Evolutionary conservation across 257 asterid species (phyloP).

Genomic region (Handroanthus guayacan): DNA sequence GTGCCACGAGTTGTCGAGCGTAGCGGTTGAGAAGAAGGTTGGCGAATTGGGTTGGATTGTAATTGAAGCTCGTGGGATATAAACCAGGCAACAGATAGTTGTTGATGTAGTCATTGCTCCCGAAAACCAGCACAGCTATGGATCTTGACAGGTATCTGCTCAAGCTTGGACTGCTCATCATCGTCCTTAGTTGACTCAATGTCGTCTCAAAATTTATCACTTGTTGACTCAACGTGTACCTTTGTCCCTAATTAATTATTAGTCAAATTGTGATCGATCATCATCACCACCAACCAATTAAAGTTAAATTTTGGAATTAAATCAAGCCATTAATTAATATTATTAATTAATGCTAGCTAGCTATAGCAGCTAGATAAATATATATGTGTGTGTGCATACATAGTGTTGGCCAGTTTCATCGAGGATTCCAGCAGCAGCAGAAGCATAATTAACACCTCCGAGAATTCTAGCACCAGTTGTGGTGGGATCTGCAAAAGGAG

Average conservation of each 20-base stretch:
- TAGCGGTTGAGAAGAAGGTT: conserved; percentile 74
- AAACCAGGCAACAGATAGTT: conserved; percentile 77
- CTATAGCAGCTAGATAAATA: no score
- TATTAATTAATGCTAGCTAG: no score
- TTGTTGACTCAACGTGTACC: conserved; percentile 78
- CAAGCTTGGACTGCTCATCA: conserved; percentile 53
- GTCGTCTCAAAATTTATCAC: conserved; percentile 82
- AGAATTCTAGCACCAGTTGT: conserved; percentile 67
- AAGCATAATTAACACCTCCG: conserved; percentile 88
- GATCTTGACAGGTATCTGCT: conserved; percentile 59
- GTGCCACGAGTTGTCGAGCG: conserved; percentile 76
- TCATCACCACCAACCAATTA: not conserved
- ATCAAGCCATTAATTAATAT: no score
- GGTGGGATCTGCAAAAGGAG: conserved; percentile 79
- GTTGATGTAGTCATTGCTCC: conserved; percentile 97
- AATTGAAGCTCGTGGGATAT: conserved; percentile 71
- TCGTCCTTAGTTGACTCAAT: conserved; percentile 55
- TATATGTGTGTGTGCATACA: conserved; percentile 35
- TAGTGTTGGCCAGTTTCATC: conserved; percentile 88
- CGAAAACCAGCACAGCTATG: conserved; percentile 68
- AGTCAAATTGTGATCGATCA: not conserved
- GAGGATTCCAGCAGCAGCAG: conserved; percentile 95
- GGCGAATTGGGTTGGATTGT: conserved; percentile 73
- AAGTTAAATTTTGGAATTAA: no score
- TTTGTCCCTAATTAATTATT: conserved; percentile 56